Evolutionary conservation across 352 stramenopile genomes (phyloP), one percentile per base, ranked within the genome.

Genomic region (Thalassiosira delicatula): DNA sequence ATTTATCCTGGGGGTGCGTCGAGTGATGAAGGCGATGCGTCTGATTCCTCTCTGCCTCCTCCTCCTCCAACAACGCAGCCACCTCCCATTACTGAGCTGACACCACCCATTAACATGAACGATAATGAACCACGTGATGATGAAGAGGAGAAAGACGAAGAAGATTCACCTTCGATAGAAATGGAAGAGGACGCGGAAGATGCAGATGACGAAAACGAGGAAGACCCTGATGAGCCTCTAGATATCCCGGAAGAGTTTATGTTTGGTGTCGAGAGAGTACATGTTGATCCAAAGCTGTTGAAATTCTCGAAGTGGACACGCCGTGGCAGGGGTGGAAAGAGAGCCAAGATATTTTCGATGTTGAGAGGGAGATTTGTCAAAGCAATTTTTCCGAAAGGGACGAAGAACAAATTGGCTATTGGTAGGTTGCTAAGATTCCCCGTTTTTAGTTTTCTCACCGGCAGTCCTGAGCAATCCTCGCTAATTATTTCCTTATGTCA

Each of bases 221-320:
- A 88, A 19, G 79, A 92, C 51, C 76, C 90, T 19, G 76, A 88
- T n/a, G 77, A 78, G 23, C 29, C 56, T 25, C n/a, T 81, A 23
- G 68, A 53, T 19, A 79, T 92, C 17, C 86, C 85, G 11, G 70
- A 92, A 71, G 90, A 93, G 70, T 94, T 94, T 73, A 92, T 94
- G 77, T 92, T 92, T 80, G 88, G 84, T 63, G 81, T 85, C 2
- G 81, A 91, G 44, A 54, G 78, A 46, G 84, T 88, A 4, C 80
- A 81, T 25, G 70, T 94, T 32, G 86, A 93, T 62, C 85, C 87
- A 54, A 78, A 86, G 62, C 59, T 94, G 7, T 70, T 93, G 44
- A 82, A 90, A 21, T 91, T 92, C 46, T 82, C 71, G 2, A 79
- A 63, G 27, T 79, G 79, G 65, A 78, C 80, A 87, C 85, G 77